Evolutionary conservation across 2,329 filamentous ascomycete species (phyloP).

Genomic region (Paecilomyces niveus): DNA sequence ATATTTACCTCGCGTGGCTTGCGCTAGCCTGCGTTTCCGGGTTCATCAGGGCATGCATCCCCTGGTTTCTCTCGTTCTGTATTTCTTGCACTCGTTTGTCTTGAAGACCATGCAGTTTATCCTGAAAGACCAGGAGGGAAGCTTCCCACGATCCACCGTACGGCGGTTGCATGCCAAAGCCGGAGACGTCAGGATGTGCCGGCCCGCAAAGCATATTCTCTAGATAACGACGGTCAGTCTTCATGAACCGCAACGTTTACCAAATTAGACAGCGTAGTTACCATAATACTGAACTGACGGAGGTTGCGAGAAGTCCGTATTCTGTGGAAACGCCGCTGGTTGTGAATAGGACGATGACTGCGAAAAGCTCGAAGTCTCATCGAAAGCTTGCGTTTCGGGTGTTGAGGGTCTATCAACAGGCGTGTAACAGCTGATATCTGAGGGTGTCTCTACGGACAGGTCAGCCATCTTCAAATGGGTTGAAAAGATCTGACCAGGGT

Average conservation of each 20-base stretch:
- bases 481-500: neutral
- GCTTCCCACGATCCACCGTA: neutral
- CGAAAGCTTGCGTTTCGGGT: neutral
- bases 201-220: neutral
- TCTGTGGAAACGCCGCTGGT: neutral
- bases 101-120: neutral
- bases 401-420: conserved; percentile 10
- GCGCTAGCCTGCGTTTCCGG: neutral
- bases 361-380: neutral
- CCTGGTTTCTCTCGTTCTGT: neutral
- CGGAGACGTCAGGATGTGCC: neutral
- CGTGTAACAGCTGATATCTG: conserved; percentile 32
- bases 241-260: neutral
- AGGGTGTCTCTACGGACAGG: conserved; percentile 21
- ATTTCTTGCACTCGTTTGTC: neutral
- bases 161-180: neutral
- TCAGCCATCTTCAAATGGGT: neutral
- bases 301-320: neutral
- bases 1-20: neutral
- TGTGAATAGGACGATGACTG: neutral
- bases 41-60: neutral
- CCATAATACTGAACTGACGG: neutral
- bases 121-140: neutral
- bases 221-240: neutral
- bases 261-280: neutral